phyloP scores from a whole-genome alignment of 2,329 filamentous ascomycete genomes.

The Phialophora tarda region DNA sequence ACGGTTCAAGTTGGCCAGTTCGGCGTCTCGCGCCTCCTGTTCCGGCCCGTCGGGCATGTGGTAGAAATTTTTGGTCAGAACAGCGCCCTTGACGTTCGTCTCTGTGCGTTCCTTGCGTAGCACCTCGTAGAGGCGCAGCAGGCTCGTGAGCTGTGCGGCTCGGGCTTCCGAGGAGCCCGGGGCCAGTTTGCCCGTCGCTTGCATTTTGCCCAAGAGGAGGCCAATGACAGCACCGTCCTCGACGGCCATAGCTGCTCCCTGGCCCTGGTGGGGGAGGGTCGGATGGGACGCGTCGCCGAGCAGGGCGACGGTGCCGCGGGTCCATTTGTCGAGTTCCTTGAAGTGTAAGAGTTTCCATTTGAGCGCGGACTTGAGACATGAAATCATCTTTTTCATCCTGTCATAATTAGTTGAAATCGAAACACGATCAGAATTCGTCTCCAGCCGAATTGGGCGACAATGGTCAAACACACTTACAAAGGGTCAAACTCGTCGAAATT shows the following conservation, averaged over 20 bases:
- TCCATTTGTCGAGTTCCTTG: constrained; percentile 62
- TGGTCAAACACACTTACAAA: constrained; percentile 10
- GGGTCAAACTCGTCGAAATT: constrained; percentile 31
- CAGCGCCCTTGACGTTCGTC: constrained; percentile 44
- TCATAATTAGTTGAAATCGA: constrained; percentile 4
- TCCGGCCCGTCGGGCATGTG: constrained; percentile 10
- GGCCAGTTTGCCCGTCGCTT: too few relatives aligned
- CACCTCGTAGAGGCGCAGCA: too few relatives aligned
- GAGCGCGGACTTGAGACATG: constrained; percentile 26
- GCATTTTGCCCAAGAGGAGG: too few relatives aligned
- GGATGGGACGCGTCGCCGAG: constrained; percentile 73
- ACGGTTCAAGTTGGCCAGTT: constrained; percentile 12
- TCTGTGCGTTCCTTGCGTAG: constrained; percentile 46
- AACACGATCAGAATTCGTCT: too few relatives aligned
- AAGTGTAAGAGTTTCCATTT: constrained; percentile 67
- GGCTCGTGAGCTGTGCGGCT: too few relatives aligned
- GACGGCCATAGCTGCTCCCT: constrained; percentile 17
- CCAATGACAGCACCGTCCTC: too few relatives aligned
- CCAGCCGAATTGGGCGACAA: neutral
- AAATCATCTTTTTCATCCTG: constrained; percentile 26
- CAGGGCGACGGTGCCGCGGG: constrained; percentile 47
- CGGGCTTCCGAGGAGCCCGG: too few relatives aligned
- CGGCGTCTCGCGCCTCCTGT: constrained; percentile 3
- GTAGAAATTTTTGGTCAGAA: constrained; percentile 50
- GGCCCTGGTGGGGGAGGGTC: constrained; percentile 64